These are phyloP conservation scores for Glycine tomentella DNA, from an alignment of 306 rosid species.

Conservation along the genomic window DNA sequence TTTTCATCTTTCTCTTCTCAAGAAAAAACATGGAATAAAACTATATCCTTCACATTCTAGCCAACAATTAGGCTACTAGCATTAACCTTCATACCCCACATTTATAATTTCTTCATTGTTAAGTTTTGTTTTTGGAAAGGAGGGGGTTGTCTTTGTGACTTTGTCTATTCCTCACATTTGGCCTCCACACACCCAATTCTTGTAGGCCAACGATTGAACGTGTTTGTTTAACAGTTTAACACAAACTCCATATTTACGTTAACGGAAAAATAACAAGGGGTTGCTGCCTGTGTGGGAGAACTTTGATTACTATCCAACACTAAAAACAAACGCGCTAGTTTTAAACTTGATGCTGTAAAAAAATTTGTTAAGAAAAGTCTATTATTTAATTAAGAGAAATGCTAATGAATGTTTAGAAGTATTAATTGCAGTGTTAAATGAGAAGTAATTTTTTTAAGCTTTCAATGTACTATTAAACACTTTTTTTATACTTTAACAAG, in stretches of 20 bases:
- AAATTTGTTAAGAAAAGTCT: background rate
- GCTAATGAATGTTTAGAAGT: background rate
- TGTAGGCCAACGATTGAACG: too few species aligned
- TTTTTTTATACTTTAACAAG: too few species aligned
- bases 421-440: background rate
- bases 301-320: background rate
- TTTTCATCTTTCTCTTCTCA: too few species aligned
- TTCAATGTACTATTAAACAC: too few species aligned
- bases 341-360: background rate
- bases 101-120: background rate
- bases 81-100: conserved; percentile 4
- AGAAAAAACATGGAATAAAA: too few species aligned
- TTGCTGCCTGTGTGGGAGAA: background rate
- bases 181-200: background rate
- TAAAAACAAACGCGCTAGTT: background rate
- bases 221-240: background rate
- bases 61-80: background rate
- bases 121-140: conserved; percentile 1
- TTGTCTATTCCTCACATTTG: background rate
- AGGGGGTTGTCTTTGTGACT: background rate
- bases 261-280: background rate
- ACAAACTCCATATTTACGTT: background rate
- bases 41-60: background rate
- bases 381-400: background rate
- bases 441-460: too few species aligned